phyloP scores from a whole-genome alignment of 2,329 filamentous ascomycete genomes.

The Monosporascus sp. region DNA sequence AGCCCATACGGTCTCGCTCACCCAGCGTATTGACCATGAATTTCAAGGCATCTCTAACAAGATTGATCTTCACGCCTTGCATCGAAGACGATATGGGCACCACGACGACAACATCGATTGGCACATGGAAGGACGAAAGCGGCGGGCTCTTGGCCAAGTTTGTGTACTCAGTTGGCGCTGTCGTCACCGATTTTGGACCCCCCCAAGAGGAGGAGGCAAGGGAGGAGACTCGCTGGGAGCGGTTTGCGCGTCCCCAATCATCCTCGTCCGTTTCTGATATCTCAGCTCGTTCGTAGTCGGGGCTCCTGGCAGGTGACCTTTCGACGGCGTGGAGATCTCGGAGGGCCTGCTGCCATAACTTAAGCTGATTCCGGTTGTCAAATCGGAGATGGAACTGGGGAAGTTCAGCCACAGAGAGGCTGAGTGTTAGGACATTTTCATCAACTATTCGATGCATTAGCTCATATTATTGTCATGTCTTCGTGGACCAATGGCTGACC shows the following conservation, averaged over 20 bases:
- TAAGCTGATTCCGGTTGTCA: conserved; percentile 74
- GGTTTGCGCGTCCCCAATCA: conserved; percentile 63
- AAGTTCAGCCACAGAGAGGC: conserved; percentile 83
- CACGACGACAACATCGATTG: conserved; percentile 91
- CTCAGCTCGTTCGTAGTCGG: conserved; percentile 74
- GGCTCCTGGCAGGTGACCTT: conserved; percentile 55
- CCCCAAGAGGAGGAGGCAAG: conserved; percentile 76
- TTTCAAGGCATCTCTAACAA: conserved; percentile 83
- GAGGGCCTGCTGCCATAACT: conserved; percentile 84
- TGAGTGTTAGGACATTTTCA: conserved; percentile 81
- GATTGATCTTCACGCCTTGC: conserved; percentile 97
- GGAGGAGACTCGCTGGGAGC: conserved; percentile 71
- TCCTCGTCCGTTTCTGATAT: conserved; percentile 84
- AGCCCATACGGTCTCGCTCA: conserved; percentile 90
- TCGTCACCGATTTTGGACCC: conserved; percentile 74
- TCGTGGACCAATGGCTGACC: conserved; percentile 29
- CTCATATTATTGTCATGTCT: conserved; percentile 22
- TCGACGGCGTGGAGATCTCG: conserved; percentile 75
- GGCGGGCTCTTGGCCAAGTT: conserved; percentile 53
- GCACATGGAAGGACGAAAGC: conserved; percentile 68
- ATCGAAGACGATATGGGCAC: conserved; percentile 97
- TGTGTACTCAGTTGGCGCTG: conserved; percentile 89
- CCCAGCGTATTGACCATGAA: conserved; percentile 89
- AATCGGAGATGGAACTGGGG: conserved; percentile 94
- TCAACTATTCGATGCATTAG: conserved; percentile 44